These are phyloP conservation scores for Fraxinus nigra DNA, from an alignment of 305 asterid genomes.

Conservation along the genomic window DNA sequence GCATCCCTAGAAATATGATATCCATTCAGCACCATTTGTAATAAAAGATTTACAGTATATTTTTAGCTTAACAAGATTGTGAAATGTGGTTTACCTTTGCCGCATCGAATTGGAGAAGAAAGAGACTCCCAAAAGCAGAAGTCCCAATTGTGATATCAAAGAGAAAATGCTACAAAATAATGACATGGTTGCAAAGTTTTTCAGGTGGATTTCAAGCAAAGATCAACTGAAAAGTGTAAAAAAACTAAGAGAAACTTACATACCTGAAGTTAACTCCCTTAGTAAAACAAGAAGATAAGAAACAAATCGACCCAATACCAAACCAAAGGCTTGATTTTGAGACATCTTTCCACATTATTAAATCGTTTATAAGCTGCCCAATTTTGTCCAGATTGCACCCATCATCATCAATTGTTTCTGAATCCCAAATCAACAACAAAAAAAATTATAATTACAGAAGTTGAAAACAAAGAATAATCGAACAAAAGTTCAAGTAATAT, in stretches of 20 bases:
- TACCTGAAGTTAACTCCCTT: slow-evolving; percentile 72
- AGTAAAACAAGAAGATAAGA: slow-evolving; percentile 77
- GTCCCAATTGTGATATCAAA: slow-evolving; percentile 68
- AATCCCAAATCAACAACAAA: slow-evolving; percentile 4
- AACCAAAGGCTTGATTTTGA: slow-evolving; percentile 96
- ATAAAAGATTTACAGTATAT: background rate
- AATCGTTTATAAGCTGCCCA: slow-evolving; percentile 49
- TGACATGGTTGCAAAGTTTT: background rate
- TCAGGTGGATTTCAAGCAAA: background rate
- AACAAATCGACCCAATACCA: slow-evolving; percentile 79
- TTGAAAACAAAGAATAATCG: background rate
- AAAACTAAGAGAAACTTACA: background rate
- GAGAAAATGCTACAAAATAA: slow-evolving; percentile 69
- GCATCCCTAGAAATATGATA: slow-evolving; percentile 40
- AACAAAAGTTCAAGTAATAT: background rate
- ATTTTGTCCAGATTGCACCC: slow-evolving; percentile 50
- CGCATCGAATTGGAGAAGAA: slow-evolving; percentile 72
- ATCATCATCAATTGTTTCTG: slow-evolving; percentile 45
- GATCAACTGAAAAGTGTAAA: background rate
- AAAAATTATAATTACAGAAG: background rate
- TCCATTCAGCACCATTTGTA: background rate
- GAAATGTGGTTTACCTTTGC: slow-evolving; percentile 47
- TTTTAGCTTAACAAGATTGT: background rate
- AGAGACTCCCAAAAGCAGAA: slow-evolving; percentile 60
- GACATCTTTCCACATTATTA: slow-evolving; percentile 92